Evolutionary conservation across 1,139 yeast species (phyloP).

Genomic region (Debaryomyces robertsiae): DNA sequence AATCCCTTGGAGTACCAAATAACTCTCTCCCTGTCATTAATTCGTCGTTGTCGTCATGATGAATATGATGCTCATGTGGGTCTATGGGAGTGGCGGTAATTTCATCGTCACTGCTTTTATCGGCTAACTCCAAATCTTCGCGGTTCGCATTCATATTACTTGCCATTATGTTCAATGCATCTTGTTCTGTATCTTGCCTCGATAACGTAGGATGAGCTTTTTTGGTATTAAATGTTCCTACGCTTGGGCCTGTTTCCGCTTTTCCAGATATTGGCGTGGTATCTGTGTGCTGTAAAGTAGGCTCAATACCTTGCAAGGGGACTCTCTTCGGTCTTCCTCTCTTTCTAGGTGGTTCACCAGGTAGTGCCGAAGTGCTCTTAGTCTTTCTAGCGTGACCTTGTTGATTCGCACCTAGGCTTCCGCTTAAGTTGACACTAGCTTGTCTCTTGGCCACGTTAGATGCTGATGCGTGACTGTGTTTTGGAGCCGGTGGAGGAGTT

Average conservation of each 20-base stretch:
- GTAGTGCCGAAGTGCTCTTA: slow-evolving; percentile 24
- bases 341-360: slow-evolving; percentile 42
- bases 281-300: slow-evolving; percentile 29
- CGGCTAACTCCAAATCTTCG: slow-evolving; percentile 44
- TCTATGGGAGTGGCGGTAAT: slow-evolving; percentile 15
- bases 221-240: slow-evolving; percentile 30
- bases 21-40: slow-evolving; percentile 45
- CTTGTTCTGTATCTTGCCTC: slow-evolving; percentile 49
- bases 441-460: slow-evolving; percentile 50
- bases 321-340: slow-evolving; percentile 53
- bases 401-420: slow-evolving; percentile 12
- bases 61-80: slow-evolving; percentile 6
- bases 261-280: slow-evolving; percentile 33
- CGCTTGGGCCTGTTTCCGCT: slow-evolving; percentile 26
- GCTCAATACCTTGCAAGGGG: slow-evolving; percentile 28
- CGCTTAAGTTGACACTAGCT: slow-evolving; percentile 16
- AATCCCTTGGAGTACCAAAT: slow-evolving; percentile 46
- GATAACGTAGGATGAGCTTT: slow-evolving; percentile 26
- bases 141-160: slow-evolving; percentile 37
- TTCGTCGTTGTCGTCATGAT: slow-evolving; percentile 31
- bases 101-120: slow-evolving; percentile 33
- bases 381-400: slow-evolving; percentile 21
- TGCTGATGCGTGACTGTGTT: slow-evolving; percentile 74
- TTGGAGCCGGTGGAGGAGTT: slow-evolving; percentile 83
- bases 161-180: slow-evolving; percentile 40